These are phyloP conservation scores for Populus tremula DNA, from an alignment of 345 rosid genomes.

Conservation along the genomic window DNA sequence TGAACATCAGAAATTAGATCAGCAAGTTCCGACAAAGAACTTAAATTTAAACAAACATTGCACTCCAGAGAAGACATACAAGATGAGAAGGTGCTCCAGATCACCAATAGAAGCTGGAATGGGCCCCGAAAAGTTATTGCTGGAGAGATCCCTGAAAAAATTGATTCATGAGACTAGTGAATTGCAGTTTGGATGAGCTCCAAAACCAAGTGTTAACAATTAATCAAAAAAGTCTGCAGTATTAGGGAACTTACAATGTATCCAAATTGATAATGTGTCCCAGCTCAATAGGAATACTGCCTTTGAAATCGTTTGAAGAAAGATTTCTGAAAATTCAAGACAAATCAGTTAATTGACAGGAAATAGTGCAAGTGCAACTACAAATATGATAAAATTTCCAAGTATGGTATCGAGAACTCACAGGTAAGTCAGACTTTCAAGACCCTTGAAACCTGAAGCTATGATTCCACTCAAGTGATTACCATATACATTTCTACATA, in stretches of 20 bases:
- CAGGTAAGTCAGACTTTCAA: constrained; percentile 88
- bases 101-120: constrained; percentile 77
- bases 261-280: constrained; percentile 88
- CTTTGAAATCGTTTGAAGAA: constrained; percentile 70
- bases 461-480: constrained; percentile 72
- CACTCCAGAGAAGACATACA: constrained; percentile 40
- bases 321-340: constrained; percentile 53
- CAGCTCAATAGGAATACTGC: constrained; percentile 65
- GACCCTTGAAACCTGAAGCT: constrained; percentile 67
- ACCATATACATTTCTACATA: constrained; percentile 75
- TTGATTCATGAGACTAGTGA: neutral
- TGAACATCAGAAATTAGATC: neutral
- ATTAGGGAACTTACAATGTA: constrained; percentile 52
- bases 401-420: constrained; percentile 30
- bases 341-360: neutral
- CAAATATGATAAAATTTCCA: neutral
- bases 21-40: too few species aligned
- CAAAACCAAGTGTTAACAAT: neutral
- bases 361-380: neutral
- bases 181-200: neutral
- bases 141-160: constrained; percentile 69
- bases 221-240: neutral
- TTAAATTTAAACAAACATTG: neutral
- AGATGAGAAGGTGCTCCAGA: constrained; percentile 84
- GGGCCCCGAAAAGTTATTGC: constrained; percentile 69